Percentiles rank a stretch among this genome's conserved stretches.
Evolutionary conservation across 1,139 yeast species (phyloP).

Genomic region (Blastobotrys illinoisensis): DNA sequence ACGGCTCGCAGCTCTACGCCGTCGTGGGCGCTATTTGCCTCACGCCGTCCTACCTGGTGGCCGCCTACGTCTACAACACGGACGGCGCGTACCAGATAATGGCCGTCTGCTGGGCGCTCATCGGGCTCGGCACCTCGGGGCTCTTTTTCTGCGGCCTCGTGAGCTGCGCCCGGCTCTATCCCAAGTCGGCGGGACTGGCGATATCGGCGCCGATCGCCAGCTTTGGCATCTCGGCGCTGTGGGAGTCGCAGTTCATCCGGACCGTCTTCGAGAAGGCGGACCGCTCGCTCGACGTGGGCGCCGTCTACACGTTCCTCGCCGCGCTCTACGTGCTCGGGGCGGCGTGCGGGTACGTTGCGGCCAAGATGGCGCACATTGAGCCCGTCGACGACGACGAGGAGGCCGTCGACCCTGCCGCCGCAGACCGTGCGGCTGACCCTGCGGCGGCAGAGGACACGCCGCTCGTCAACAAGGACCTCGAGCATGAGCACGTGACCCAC

Average conservation of each 20-base stretch:
- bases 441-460: constrained; percentile 17
- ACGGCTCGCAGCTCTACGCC: constrained; percentile 75
- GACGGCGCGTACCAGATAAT: constrained; percentile 13
- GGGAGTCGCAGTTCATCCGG: constrained; percentile 38
- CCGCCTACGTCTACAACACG: constrained; percentile 31
- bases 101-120: constrained; percentile 41
- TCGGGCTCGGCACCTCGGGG: constrained; percentile 80
- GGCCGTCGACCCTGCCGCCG: constrained; percentile 13
- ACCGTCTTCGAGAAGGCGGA: constrained; percentile 34
- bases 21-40: constrained; percentile 57
- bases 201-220: constrained; percentile 85
- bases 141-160: constrained; percentile 71
- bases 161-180: constrained; percentile 80
- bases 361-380: constrained; percentile 22
- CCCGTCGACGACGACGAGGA: constrained; percentile 12
- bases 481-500: constrained; percentile 44
- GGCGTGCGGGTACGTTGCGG: constrained; percentile 24
- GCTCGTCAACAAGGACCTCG: constrained; percentile 14
- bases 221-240: constrained; percentile 73
- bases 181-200: constrained; percentile 68
- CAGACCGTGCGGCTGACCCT: too few relatives aligned
- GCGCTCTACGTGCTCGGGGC: constrained; percentile 34
- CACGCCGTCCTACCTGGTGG: constrained; percentile 65
- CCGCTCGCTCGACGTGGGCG: constrained; percentile 34
- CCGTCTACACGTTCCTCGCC: constrained; percentile 56